Conservation (phyloP, 768 basidiomycete species). For the Boletus pseudopeckii region DNA sequence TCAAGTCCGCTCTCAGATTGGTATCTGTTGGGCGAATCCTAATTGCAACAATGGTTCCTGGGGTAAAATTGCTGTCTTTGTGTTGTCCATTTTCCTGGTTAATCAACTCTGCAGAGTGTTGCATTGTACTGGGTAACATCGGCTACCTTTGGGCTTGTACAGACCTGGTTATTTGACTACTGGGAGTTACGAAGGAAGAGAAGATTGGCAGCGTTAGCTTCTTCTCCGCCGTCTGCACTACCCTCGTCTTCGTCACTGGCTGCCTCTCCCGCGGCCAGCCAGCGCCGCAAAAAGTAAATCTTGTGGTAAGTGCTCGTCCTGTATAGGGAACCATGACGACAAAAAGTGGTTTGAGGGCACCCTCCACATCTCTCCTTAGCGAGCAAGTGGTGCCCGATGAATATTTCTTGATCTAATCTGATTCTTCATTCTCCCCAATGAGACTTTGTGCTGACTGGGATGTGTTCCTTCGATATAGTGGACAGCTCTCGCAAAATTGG, state of each 20-base stretch:
- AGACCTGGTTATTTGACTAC: constrained; percentile 73
- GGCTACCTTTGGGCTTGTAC: constrained; percentile 66
- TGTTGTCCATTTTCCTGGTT: background rate
- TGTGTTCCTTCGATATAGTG: background rate
- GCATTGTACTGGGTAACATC: constrained; percentile 78
- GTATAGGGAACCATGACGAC: constrained; percentile 53
- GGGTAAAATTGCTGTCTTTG: constrained; percentile 42
- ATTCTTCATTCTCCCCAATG: constrained; percentile 29
- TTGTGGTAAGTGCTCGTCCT: constrained; percentile 16
- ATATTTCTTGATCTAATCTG: constrained; percentile 92
- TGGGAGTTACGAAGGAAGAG: constrained; percentile 45
- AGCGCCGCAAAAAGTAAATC: constrained; percentile 15
- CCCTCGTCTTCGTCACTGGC: background rate
- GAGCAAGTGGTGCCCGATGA: constrained; percentile 52
- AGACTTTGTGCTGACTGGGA: constrained; percentile 11
- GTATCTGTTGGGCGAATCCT: constrained; percentile 66
- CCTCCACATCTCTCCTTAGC: constrained; percentile 30
- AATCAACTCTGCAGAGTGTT: constrained; percentile 43
- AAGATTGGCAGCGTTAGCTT: constrained; percentile 6
- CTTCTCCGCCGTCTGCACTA: background rate
- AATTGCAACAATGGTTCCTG: constrained; percentile 64
- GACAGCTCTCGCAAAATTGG: background rate
- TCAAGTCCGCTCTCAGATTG: constrained; percentile 53
- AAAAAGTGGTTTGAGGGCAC: constrained; percentile 75
- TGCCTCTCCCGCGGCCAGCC: background rate